Conservation (phyloP, 2,329 filamentous ascomycete species). For the Trichoderma citrinoviride region DNA sequence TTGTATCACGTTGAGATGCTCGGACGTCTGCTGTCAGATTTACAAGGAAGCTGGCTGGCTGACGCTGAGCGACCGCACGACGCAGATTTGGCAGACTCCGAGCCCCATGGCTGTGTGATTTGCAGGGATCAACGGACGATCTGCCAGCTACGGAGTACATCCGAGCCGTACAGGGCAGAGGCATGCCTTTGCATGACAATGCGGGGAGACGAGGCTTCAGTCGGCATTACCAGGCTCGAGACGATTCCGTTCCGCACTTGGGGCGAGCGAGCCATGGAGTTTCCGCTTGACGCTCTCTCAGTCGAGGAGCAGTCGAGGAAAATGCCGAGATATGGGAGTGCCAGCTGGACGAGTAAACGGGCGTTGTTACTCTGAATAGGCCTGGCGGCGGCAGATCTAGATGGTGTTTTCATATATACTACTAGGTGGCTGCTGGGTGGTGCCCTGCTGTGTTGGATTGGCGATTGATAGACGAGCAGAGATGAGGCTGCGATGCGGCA, state of each 20-base stretch:
- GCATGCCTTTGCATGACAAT: constrained; percentile 13
- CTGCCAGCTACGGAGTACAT: background rate
- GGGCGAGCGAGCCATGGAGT: too few species aligned
- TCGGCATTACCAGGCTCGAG: constrained; percentile 11
- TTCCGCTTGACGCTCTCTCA: too few species aligned
- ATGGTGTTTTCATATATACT: background rate
- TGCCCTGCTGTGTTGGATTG: background rate
- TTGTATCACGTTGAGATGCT: background rate
- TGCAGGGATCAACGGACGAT: constrained; percentile 13
- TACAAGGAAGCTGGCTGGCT: background rate
- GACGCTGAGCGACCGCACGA: constrained; percentile 7
- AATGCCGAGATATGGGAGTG: too few species aligned
- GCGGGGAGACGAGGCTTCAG: constrained; percentile 18
- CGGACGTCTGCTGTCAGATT: background rate
- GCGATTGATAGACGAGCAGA: background rate
- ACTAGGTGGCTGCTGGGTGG: background rate
- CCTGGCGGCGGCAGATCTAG: too few species aligned
- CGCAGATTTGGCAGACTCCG: background rate
- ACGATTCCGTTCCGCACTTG: background rate
- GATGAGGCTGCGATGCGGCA: background rate
- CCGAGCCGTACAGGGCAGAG: constrained; percentile 9
- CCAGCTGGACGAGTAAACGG: too few species aligned
- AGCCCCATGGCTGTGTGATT: constrained; percentile 2
- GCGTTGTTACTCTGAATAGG: too few species aligned
- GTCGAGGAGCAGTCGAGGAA: too few species aligned